Conservation (phyloP, 352 stramenopile species). For the Pythium inflatum region DNA sequence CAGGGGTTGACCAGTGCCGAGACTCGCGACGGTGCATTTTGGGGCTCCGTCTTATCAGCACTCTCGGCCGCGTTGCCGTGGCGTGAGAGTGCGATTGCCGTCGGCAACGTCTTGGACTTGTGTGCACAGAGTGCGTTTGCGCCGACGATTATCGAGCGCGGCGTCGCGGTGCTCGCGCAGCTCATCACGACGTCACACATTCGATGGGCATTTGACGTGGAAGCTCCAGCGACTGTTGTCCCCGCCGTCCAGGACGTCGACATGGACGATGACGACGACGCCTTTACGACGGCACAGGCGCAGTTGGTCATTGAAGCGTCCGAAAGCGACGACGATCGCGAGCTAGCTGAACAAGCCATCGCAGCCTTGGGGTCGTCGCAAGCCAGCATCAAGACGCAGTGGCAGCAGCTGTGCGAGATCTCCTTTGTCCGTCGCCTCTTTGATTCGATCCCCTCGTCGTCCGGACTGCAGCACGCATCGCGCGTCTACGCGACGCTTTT, state of each 20-base stretch:
- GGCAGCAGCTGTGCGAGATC: constrained; percentile 48
- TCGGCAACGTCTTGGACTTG: constrained; percentile 32
- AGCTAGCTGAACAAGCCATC: background rate
- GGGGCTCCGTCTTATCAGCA: constrained; percentile 6
- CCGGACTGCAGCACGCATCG: constrained; percentile 38
- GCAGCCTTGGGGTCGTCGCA: constrained; percentile 24
- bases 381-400: constrained; percentile 40
- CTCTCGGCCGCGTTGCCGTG: constrained; percentile 13
- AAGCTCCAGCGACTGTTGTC: background rate
- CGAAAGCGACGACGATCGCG: constrained; percentile 4
- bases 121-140: constrained; percentile 14
- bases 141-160: background rate
- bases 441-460: constrained; percentile 10
- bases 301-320: background rate
- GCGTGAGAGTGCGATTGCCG: constrained; percentile 15
- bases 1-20: no score
- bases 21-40: constrained; percentile 13
- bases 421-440: constrained; percentile 47
- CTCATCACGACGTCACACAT: constrained; percentile 25
- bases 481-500: constrained; percentile 47
- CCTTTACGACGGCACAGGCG: background rate
- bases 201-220: constrained; percentile 31
- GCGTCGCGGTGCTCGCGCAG: constrained; percentile 1
- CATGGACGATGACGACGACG: constrained; percentile 31
- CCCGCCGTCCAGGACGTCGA: constrained; percentile 15